phyloP scores from a whole-genome alignment of 2,329 filamentous ascomycete species.

The Xylariomycetidae sp. region DNA sequence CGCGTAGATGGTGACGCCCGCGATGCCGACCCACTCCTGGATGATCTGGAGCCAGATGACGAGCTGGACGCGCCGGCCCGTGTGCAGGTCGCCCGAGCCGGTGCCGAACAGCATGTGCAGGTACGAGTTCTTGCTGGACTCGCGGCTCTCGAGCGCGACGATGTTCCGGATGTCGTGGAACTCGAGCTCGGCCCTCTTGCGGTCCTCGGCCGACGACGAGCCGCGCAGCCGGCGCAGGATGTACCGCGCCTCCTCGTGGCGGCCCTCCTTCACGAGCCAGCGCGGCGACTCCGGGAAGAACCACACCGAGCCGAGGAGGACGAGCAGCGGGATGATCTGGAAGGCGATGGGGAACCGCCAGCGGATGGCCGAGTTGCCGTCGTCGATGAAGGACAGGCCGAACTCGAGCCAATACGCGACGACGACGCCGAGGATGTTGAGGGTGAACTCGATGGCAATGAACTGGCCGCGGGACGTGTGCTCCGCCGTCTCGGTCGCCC shows the following conservation, averaged over 20 bases:
- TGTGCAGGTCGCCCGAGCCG: slow-evolving; percentile 61
- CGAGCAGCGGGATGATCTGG: slow-evolving; percentile 60
- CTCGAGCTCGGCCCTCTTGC: slow-evolving; percentile 53
- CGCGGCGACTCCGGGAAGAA: slow-evolving; percentile 68
- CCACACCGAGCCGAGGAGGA: slow-evolving; percentile 53
- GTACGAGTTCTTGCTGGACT: slow-evolving; percentile 54
- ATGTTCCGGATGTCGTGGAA: slow-evolving; percentile 65
- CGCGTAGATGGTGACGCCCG: slow-evolving; percentile 60
- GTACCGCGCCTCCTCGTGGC: slow-evolving; percentile 62
- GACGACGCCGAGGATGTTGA: slow-evolving; percentile 68
- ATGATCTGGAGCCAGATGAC: slow-evolving; percentile 69
- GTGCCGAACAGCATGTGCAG: slow-evolving; percentile 63
- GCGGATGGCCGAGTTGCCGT: slow-evolving; percentile 51
- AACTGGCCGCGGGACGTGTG: slow-evolving; percentile 66
- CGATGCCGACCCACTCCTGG: slow-evolving; percentile 67
- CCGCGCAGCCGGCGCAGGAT: slow-evolving; percentile 62
- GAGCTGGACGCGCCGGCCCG: slow-evolving; percentile 62
- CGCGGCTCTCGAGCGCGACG: slow-evolving; percentile 59
- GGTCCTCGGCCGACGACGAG: slow-evolving; percentile 45
- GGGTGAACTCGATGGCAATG: slow-evolving; percentile 67
- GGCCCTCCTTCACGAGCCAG: slow-evolving; percentile 62
- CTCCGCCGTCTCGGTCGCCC: too few relatives aligned
- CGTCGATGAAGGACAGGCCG: slow-evolving; percentile 57
- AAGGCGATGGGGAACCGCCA: slow-evolving; percentile 69
- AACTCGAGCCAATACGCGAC: slow-evolving; percentile 59